Evolutionary conservation across 768 basidiomycete genomes (phyloP).

Genomic region (Podaxis rugospora): DNA sequence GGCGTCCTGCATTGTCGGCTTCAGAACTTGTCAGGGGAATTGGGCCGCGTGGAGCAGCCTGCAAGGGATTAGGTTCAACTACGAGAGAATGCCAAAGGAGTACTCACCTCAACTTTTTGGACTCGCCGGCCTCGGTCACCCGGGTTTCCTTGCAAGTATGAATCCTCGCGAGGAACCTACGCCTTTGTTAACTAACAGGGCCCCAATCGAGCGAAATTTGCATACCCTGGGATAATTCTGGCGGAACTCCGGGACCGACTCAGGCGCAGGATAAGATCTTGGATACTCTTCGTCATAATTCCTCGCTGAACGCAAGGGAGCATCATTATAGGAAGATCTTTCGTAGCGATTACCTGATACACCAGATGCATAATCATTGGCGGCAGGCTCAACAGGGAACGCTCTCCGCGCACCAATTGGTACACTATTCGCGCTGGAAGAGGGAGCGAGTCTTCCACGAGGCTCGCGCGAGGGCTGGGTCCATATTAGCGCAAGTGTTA

Average conservation of each 20-base stretch:
- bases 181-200: background rate
- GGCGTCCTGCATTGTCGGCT: background rate
- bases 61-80: background rate
- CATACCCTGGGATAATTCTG: slow-evolving; percentile 1
- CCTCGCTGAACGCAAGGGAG: background rate
- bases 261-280: slow-evolving; percentile 4
- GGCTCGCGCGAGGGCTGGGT: background rate
- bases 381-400: background rate
- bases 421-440: slow-evolving; percentile 9
- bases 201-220: background rate
- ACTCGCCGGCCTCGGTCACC: background rate
- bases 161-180: background rate
- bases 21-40: background rate
- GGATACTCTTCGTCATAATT: background rate
- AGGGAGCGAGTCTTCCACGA: background rate
- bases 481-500: background rate
- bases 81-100: background rate
- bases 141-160: background rate
- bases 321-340: slow-evolving; percentile 1
- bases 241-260: background rate
- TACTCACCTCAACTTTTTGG: slow-evolving; percentile 2
- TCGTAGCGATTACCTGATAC: background rate
- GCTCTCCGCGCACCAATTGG: slow-evolving; percentile 1
- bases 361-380: background rate
- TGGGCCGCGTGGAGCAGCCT: background rate